Evolutionary conservation across 352 stramenopile genomes (phyloP).

Genomic region (Paralagenidium karlingii): DNA sequence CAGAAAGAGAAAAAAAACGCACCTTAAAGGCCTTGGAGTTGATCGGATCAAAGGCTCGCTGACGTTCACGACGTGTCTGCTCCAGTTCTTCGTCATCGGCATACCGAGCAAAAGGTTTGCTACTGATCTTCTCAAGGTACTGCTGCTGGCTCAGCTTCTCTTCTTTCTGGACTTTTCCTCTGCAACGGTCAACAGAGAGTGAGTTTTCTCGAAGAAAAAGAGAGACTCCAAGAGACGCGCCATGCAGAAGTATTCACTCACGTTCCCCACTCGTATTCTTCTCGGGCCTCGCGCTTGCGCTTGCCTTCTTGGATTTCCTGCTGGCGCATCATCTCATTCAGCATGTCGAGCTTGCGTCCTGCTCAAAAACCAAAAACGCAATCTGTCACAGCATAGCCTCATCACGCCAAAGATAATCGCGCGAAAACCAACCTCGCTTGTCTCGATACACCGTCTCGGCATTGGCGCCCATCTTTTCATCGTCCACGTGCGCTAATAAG

Average conservation of each 20-base stretch:
- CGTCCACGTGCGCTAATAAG: conserved; percentile 26
- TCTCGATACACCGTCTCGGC: conserved; percentile 78
- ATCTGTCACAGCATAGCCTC: not conserved
- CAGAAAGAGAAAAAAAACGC: not conserved
- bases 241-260: not conserved
- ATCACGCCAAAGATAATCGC: not conserved
- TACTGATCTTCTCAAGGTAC: conserved; percentile 50
- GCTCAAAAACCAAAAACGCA: not conserved
- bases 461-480: conserved; percentile 53
- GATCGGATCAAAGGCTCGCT: conserved; percentile 66
- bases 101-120: conserved; percentile 43
- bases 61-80: conserved; percentile 29
- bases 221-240: not conserved
- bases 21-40: conserved; percentile 51
- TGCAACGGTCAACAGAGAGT: not conserved
- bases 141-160: conserved; percentile 41
- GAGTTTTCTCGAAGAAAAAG: not conserved
- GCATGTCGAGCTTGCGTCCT: conserved; percentile 79
- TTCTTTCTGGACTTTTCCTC: conserved; percentile 69
- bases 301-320: conserved; percentile 71
- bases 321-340: conserved; percentile 73
- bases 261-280: conserved; percentile 79
- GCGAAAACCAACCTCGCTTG: conserved; percentile 32
- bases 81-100: conserved; percentile 66
- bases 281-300: conserved; percentile 49